Conservation (phyloP, 2,329 filamentous ascomycete species). For the Phialemonium atrogriseum region DNA sequence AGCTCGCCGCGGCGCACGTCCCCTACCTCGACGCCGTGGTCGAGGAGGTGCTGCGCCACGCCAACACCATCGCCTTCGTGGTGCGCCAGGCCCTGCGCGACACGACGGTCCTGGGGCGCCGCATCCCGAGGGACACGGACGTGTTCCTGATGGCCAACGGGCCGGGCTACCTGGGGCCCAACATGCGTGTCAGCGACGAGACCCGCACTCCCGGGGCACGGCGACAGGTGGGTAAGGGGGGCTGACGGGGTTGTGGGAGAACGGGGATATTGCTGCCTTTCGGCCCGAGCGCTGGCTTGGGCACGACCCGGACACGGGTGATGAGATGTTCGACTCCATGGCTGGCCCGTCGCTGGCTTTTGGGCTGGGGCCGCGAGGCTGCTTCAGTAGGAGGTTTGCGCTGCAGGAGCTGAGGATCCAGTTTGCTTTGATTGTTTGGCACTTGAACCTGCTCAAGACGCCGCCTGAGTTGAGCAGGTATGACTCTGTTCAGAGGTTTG, state of each 20-base stretch:
- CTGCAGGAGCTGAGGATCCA: slow-evolving; percentile 26
- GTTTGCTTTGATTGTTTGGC: slow-evolving; percentile 27
- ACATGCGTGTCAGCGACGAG: slow-evolving; percentile 18
- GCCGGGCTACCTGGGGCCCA: slow-evolving; percentile 18
- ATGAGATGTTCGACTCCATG: slow-evolving; percentile 18
- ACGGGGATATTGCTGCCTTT: slow-evolving; percentile 21
- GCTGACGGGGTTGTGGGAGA: slow-evolving; percentile 18
- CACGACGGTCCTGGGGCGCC: slow-evolving; percentile 23
- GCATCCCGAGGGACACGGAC: slow-evolving; percentile 24
- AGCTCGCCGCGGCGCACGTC: slow-evolving; percentile 18
- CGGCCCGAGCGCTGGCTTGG: slow-evolving; percentile 29
- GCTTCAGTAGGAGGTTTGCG: slow-evolving; percentile 29
- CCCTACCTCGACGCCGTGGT: slow-evolving; percentile 29
- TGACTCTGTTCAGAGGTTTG: slow-evolving; percentile 19
- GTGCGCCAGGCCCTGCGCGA: slow-evolving; percentile 21
- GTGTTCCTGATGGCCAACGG: slow-evolving; percentile 20
- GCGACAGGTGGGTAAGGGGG: slow-evolving; percentile 10
- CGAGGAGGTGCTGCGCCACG: slow-evolving; percentile 26
- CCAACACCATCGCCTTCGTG: slow-evolving; percentile 19
- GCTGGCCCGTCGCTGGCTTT: slow-evolving; percentile 28
- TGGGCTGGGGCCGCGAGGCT: slow-evolving; percentile 25
- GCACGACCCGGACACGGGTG: slow-evolving; percentile 8
- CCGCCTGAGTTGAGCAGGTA: slow-evolving; percentile 15
- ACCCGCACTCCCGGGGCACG: slow-evolving; percentile 16
- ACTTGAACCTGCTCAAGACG: slow-evolving; percentile 25